Conservation (phyloP, 148 eudicot genomes). For the Camellia lanceoleosa region DNA sequence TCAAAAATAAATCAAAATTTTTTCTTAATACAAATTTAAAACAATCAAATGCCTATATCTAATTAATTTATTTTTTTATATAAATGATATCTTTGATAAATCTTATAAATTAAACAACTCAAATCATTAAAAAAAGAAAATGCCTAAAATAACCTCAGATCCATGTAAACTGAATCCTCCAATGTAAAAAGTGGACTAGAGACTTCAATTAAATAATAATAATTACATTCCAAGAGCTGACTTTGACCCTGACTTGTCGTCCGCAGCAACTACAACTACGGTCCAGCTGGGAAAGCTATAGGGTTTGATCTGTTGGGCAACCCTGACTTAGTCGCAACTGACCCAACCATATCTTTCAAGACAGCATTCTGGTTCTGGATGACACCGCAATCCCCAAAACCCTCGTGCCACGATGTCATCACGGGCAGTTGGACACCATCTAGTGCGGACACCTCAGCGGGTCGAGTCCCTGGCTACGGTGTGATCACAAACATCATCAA, state of each 20-base stretch:
- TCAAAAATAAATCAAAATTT: too few species aligned
- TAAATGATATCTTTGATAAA: too few species aligned
- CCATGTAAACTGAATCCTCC: too few species aligned
- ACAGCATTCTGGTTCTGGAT: conserved; percentile 36
- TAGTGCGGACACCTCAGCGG: not conserved
- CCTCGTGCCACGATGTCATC: conserved; percentile 33
- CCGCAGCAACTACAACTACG: conserved; percentile 40
- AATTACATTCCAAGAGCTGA: not conserved
- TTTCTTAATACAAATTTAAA: too few species aligned
- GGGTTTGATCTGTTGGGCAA: conserved; percentile 9
- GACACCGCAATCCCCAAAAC: conserved; percentile 30
- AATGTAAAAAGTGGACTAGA: too few species aligned
- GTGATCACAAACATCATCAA: conserved; percentile 30
- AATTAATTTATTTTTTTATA: too few species aligned
- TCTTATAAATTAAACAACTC: too few species aligned
- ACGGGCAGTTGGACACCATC: conserved; percentile 29
- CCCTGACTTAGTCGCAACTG: conserved; percentile 15
- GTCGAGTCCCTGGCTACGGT: conserved; percentile 26
- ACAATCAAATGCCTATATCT: too few species aligned
- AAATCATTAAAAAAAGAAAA: too few species aligned
- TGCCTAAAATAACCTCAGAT: too few species aligned
- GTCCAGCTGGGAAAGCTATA: conserved; percentile 10
- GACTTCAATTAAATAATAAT: too few species aligned
- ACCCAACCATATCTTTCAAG: conserved; percentile 14
- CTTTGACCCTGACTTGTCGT: not conserved